phyloP scores from a whole-genome alignment of 306 rosid species.

The Crotalaria pallida region DNA sequence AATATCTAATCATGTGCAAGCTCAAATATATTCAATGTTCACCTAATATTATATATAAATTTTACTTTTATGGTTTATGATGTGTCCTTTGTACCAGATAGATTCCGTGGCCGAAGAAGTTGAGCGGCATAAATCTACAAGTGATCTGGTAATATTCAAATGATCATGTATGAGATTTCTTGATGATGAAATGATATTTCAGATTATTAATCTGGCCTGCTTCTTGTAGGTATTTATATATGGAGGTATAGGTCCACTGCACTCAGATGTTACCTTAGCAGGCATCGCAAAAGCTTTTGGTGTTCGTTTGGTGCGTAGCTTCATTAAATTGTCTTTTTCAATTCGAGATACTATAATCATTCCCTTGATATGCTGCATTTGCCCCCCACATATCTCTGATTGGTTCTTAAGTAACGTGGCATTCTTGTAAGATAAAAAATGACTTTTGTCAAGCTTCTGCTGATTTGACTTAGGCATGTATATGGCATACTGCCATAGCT shows the following conservation, averaged over 20 bases:
- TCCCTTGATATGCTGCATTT: neutral
- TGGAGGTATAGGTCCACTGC: constrained; percentile 96
- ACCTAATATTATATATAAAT: constrained; percentile 10
- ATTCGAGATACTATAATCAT: neutral
- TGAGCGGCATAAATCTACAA: constrained; percentile 52
- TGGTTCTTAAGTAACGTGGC: neutral
- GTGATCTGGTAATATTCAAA: constrained; percentile 61
- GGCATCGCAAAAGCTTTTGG: constrained; percentile 95
- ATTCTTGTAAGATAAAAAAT: neutral
- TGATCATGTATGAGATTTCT: constrained; percentile 6
- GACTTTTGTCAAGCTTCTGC: constrained; percentile 12
- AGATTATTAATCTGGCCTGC: constrained; percentile 18
- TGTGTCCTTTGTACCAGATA: constrained; percentile 46
- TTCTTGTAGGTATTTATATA: constrained; percentile 68
- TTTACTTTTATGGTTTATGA: constrained; percentile 19
- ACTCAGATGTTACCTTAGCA: constrained; percentile 80
- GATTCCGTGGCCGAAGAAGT: constrained; percentile 96
- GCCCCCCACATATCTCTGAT: neutral
- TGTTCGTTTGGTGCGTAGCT: constrained; percentile 76
- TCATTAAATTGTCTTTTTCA: constrained; percentile 18
- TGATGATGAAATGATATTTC: constrained; percentile 8
- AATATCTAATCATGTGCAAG: neutral
- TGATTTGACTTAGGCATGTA: constrained; percentile 2
- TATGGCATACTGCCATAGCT: neutral
- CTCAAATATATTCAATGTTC: neutral